Percentiles rank a stretch among this genome's conserved stretches.
phyloP scores from a whole-genome alignment of 2,329 filamentous ascomycete genomes.

The Talaromyces sp. region DNA sequence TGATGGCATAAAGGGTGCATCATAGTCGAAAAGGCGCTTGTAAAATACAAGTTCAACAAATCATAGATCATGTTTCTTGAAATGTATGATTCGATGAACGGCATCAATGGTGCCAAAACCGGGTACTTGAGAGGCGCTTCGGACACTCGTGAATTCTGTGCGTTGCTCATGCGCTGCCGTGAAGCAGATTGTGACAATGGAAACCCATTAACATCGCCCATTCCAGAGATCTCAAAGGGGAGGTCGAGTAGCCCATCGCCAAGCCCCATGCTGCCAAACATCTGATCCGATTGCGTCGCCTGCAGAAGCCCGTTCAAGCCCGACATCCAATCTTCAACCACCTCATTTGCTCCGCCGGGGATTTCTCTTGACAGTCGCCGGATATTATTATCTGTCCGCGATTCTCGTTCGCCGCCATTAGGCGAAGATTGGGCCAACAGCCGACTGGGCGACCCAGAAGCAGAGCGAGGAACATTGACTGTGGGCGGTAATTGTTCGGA shows the following conservation, averaged over 20 bases:
- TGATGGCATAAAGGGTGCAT: conserved; percentile 90
- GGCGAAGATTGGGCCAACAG: conserved; percentile 25
- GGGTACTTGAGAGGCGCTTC: conserved; percentile 64
- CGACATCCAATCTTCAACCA: conserved; percentile 14
- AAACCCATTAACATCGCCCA: conserved; percentile 27
- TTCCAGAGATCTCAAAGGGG: conserved; percentile 12
- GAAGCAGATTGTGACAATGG: conserved; percentile 51
- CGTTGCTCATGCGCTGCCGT: conserved; percentile 51
- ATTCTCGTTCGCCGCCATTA: conserved; percentile 25
- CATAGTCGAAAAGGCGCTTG: conserved; percentile 79
- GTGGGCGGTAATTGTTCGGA: conserved; percentile 4
- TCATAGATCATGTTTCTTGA: conserved; percentile 79
- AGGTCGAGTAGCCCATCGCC: conserved; percentile 10
- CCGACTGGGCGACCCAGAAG: conserved; percentile 8
- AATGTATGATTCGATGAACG: conserved; percentile 73
- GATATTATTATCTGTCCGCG: conserved; percentile 16
- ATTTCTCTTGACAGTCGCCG: conserved; percentile 18
- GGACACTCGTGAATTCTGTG: conserved; percentile 30
- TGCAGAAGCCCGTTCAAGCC: conserved; percentile 11
- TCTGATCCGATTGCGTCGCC: conserved; percentile 6
- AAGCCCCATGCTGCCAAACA: conserved; percentile 11
- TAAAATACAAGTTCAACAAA: conserved; percentile 84
- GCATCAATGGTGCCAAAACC: conserved; percentile 75
- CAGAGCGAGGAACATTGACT: conserved; percentile 5
- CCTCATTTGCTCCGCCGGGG: conserved; percentile 2